Evolutionary conservation across 345 rosid genomes (phyloP), one percentile per base, ranked within the genome.

Genomic region (Populus alba): DNA sequence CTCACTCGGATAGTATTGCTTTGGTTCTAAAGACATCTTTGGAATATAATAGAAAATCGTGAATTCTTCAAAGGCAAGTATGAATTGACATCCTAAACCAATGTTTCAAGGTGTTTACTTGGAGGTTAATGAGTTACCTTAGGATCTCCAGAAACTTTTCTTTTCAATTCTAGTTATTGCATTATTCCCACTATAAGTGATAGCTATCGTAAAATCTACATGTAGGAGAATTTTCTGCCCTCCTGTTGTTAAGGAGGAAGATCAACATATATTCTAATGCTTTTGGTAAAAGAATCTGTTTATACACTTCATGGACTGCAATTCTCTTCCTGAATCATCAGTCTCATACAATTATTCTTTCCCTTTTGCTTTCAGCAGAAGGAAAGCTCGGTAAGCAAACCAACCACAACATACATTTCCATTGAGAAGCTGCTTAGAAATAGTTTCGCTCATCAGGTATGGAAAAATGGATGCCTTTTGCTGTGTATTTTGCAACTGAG

Each of bases 391-490:
- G 74, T 35, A 55, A 61, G 57, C 63, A 87, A 84, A 74, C 78
- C 88, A 79, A 79, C 82, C 72, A 87, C 73, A 70, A 63, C 87
- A 9, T 75, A 79, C 78, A 75, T 76, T 80, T 85, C 98, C 49
- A 86, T 91, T 11, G 87, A 94, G 88, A 90, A 88, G 71, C 86
- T 96, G 81, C 90, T 91, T 23, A 83, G 88, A 83, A 94, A 89
- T 85, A 88, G 88, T 76, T 96, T 91, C 88, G 99, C 97, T 70
- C 90, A 87, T 78, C 97, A 92, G 93, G 98, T 96, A 79, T 65
- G 61, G 70, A 61, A 23, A 31, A 11, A 73, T 80, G 27, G 23
- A 66, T 74, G 29, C 63, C 51, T 71, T 39, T 69, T 31, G 65
- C 66, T 69, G 66, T 73, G 61, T 17, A 33, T 77, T 77, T 66